Evolutionary conservation across 73 alveolate genomes (phyloP).

Genomic region (Uronychia binucleata): DNA sequence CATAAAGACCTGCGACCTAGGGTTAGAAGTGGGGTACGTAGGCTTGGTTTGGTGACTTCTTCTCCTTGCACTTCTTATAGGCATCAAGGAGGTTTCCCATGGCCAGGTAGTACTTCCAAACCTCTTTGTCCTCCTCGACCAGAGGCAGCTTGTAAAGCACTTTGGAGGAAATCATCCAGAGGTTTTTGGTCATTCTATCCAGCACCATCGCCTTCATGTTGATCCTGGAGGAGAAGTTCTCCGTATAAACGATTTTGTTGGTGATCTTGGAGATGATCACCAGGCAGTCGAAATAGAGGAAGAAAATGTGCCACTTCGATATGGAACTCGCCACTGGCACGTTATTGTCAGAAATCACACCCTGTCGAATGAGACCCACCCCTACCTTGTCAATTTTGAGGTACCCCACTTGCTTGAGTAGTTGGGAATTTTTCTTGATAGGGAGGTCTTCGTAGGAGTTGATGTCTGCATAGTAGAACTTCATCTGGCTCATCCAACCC

Average conservation of each 20-base stretch:
- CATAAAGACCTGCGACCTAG: slow-evolving; percentile 80
- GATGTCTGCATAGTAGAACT: slow-evolving; percentile 1
- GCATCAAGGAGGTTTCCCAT: slow-evolving; percentile 74
- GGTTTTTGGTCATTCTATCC: slow-evolving; percentile 39
- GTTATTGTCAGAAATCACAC: slow-evolving; percentile 2
- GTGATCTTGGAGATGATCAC: slow-evolving; percentile 65
- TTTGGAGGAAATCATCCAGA: slow-evolving; percentile 53
- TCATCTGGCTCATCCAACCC: background rate
- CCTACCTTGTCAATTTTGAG: slow-evolving; percentile 2
- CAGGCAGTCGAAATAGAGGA: slow-evolving; percentile 52
- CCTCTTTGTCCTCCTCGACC: slow-evolving; percentile 85
- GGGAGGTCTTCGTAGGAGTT: slow-evolving; percentile 6
- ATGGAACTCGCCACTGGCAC: slow-evolving; percentile 22
- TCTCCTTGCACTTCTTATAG: slow-evolving; percentile 62
- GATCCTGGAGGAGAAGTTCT: slow-evolving; percentile 34
- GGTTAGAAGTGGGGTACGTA: slow-evolving; percentile 20
- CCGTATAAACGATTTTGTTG: slow-evolving; percentile 58
- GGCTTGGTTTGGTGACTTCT: slow-evolving; percentile 21
- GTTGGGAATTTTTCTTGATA: background rate
- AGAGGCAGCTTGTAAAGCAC: slow-evolving; percentile 54
- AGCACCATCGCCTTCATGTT: slow-evolving; percentile 58
- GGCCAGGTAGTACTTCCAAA: slow-evolving; percentile 88
- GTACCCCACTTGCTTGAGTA: background rate
- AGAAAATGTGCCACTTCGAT: slow-evolving; percentile 66
- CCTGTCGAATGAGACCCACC: background rate